Conservation (phyloP, 169 alveolate genomes). For the Plasmodium cynomolgi region DNA sequence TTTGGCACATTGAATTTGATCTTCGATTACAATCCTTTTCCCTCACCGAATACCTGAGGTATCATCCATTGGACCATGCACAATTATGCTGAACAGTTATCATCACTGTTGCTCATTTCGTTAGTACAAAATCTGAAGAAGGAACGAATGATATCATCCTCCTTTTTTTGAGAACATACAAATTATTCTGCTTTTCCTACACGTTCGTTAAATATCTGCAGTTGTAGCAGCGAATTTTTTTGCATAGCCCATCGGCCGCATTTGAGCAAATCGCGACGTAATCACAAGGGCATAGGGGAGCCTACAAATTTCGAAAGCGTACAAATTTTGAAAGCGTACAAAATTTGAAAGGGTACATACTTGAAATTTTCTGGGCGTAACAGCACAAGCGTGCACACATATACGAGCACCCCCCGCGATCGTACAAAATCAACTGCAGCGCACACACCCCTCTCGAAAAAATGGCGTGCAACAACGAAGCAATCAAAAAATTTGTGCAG, state of each 20-base stretch:
- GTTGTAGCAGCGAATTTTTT: neutral
- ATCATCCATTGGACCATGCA: neutral
- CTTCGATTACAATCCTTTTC: neutral
- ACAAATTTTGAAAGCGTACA: too few relatives aligned
- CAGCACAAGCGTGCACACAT: neutral
- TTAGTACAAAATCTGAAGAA: neutral
- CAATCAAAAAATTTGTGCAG: conserved; percentile 37
- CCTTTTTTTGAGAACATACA: neutral
- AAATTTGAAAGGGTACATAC: neutral
- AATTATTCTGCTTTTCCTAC: neutral
- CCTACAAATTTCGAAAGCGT: neutral
- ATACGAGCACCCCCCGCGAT: neutral
- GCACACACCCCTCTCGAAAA: neutral
- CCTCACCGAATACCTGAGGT: neutral
- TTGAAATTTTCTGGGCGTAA: neutral
- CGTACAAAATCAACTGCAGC: neutral
- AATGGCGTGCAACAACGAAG: conserved; percentile 37
- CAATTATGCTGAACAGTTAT: neutral
- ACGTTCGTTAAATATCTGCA: neutral
- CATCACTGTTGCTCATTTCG: neutral
- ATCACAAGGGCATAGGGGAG: neutral
- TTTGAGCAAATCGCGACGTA: neutral
- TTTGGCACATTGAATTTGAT: neutral
- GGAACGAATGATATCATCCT: neutral
- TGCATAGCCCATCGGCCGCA: neutral